These are phyloP conservation scores for Inosperma sp. DNA, from an alignment of 768 basidiomycete species.

Conservation along the genomic window DNA sequence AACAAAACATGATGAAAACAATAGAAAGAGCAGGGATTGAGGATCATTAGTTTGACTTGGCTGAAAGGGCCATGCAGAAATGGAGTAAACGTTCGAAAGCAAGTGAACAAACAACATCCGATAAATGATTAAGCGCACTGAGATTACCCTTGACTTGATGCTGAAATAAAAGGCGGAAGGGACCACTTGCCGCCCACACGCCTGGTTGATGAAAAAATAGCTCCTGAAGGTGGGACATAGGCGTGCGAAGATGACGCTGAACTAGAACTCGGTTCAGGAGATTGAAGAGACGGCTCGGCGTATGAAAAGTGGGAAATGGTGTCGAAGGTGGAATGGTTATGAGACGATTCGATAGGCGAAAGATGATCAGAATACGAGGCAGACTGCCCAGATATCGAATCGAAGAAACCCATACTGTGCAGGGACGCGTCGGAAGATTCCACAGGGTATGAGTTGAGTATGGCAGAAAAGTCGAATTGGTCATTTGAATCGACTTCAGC, in stretches of 20 bases:
- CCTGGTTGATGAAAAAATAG: constrained; percentile 43
- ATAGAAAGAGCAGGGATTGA: constrained; percentile 38
- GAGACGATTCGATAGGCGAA: constrained; percentile 4
- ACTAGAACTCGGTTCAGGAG: constrained; percentile 2
- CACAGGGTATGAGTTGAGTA: constrained; percentile 5
- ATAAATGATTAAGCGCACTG: constrained; percentile 6
- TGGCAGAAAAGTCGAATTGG: constrained; percentile 8
- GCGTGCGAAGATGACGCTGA: constrained; percentile 11
- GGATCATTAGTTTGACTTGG: constrained; percentile 54
- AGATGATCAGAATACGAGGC: constrained; percentile 10
- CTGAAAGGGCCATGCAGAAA: constrained; percentile 29
- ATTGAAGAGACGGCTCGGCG: constrained; percentile 8
- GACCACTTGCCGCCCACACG: constrained; percentile 51
- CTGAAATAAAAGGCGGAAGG: constrained; percentile 8
- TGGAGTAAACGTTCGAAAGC: constrained; percentile 10
- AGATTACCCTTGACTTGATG: constrained; percentile 8
- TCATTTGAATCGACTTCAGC: not conserved
- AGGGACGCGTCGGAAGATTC: constrained; percentile 1
- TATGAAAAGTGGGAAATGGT: not conserved
- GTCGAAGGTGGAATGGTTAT: not conserved
- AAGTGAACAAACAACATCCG: constrained; percentile 3
- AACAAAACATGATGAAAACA: constrained; percentile 3
- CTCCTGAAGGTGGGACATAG: constrained; percentile 56
- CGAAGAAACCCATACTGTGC: constrained; percentile 1
- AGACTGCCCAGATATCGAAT: constrained; percentile 11